These are phyloP conservation scores for Piromyces sp. DNA, from an alignment of 192 early-diverging fungal genomes.

Conservation along the genomic window DNA sequence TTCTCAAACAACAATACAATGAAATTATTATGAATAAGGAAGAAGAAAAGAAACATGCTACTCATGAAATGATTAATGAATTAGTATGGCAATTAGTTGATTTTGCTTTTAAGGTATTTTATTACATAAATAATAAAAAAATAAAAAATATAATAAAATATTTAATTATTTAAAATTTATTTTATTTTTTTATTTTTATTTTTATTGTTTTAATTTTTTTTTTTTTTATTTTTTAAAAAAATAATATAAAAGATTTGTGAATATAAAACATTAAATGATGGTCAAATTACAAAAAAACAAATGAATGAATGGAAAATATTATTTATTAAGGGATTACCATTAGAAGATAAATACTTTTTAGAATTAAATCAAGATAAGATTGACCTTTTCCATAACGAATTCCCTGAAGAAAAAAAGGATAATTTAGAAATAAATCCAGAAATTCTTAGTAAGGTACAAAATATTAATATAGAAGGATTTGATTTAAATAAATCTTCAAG, in stretches of 20 bases:
- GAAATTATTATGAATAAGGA: slow-evolving; percentile 25
- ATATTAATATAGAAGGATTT: background rate
- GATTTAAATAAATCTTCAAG: background rate
- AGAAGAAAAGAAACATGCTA: slow-evolving; percentile 10
- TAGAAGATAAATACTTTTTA: slow-evolving; percentile 15
- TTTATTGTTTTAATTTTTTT: too few species aligned
- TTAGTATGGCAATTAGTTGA: slow-evolving; percentile 26
- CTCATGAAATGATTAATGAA: slow-evolving; percentile 7
- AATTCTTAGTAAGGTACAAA: background rate
- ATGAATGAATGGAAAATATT: slow-evolving; percentile 37
- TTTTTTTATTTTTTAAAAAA: too few species aligned
- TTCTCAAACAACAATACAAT: slow-evolving; percentile 24
- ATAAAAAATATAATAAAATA: background rate
- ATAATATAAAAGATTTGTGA: slow-evolving; percentile 21
- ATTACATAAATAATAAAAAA: background rate
- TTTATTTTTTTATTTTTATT: too few species aligned
- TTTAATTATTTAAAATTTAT: too few species aligned
- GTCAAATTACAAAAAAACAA: slow-evolving; percentile 21
- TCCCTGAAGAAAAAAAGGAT: background rate
- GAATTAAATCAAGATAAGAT: slow-evolving; percentile 19
- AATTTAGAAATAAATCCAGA: background rate
- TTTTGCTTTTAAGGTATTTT: slow-evolving; percentile 20
- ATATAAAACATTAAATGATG: slow-evolving; percentile 30
- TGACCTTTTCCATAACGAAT: background rate
- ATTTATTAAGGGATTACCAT: slow-evolving; percentile 19